Base-by-base conservation (phyloP, 306 rosid species). In the Cucurbita moschata region DNA sequence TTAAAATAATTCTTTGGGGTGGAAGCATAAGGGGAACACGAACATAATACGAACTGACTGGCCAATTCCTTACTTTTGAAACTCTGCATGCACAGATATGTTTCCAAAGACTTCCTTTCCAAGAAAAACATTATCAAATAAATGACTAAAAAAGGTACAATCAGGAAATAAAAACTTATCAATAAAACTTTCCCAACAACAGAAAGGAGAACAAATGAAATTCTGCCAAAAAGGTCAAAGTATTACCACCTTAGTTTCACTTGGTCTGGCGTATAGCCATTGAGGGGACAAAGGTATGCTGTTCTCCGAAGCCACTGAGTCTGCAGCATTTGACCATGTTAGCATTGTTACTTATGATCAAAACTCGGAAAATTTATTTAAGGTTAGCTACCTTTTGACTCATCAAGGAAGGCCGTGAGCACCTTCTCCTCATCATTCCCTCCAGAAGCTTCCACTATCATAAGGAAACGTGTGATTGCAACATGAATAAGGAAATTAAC, bases 211-310 rank as follows among this genome's bases (percentile, higher is more conserved):
- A 49, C 30, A 51, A 66, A 21, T 61, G 23, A 52, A n/a, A 43
- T 65, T 2, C 10, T 52, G 73, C 49, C 61, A n/a, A 30, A 39
- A 15, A 35, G 38, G 9, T 47, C 54, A 59, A 72, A 30, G 77
- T 73, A 67, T 86, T 75, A 86, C 90, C 86, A 79, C 63, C 83
- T 86, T 86, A 63, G 86, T 61, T 18, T 86, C 90, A 58, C 73
- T 80, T 6, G 90, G 86, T 77, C 82, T 86, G 71, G 88, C 87
- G 80, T 84, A 86, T 59, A 86, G 88, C 90, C 90, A 86, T 75
- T 86, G 90, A 14, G 90, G 90, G 14, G 90, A 86, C 81, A 86
- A 72, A 42, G 90, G 88, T 46, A 86, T 86, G 79, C 71, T 83
- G 82, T 81, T 86, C 63, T 86, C 90, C 40, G 82, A 75, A 60